Evolutionary conservation across 352 stramenopile genomes (phyloP), one percentile per base, ranked within the genome.

Genomic region (Pythium rhizo-oryzae): DNA sequence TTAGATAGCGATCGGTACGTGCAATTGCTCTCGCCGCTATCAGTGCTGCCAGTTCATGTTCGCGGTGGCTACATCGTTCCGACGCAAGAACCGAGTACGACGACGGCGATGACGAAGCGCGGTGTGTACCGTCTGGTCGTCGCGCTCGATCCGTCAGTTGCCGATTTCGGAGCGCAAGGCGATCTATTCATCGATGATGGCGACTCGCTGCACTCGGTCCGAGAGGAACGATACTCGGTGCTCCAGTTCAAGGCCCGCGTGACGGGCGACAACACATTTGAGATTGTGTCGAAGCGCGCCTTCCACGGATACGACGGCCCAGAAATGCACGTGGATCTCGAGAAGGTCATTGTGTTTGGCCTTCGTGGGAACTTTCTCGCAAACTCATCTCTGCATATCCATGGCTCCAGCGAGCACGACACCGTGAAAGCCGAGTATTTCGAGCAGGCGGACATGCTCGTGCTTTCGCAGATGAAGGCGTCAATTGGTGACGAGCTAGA

Each of bases 141-240:
- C 18, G 85, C 85, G 13, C 59, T 95, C 0, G 64, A 81, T 49
- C 65, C 47, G 2, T 13, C 55, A n/a, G n/a, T n/a, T 23, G 23
- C 21, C 15, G 44, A 70, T 1, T 50, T 64, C 0, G 50, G 59
- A 11, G 83, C 87, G 1, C 44, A 57, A n/a, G 87, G 87, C 9
- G 80, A 92, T 43, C 50, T 95, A 3, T 95, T 90, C 44, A 59
- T 95, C 23, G 87, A 95, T 19, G 82, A 91, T 54, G 87, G 87
- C 8, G 82, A 92, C 47, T 91, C 85, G 8, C 46, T 95, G 12
- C 67, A 77, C 23, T 84, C 87, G 30, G 72, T 95, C 4, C 58
- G 78, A 62, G 81, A 90, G 11, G 59, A 75, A 16, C 75, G 85
- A 13, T 91, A 82, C 58, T 89, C 85, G 6, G 59, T 84, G 30